Evolutionary conservation across 1,139 yeast genomes (phyloP).

Genomic region (Barnettozyma hawaiiensis): DNA sequence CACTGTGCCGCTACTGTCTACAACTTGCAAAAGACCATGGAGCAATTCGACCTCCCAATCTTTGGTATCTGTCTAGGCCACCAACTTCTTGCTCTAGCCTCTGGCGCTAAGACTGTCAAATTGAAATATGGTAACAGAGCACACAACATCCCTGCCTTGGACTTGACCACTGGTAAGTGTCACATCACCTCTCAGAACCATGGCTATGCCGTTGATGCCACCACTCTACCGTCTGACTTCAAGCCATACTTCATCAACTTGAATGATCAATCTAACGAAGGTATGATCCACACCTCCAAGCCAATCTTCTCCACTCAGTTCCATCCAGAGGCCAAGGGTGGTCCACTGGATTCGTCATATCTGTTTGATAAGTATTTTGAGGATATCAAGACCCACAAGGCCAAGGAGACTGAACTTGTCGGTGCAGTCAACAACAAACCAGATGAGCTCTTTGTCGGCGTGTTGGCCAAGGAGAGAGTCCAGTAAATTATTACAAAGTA

Average conservation of each 20-base stretch:
- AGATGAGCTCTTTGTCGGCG: conserved; percentile 62
- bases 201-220: conserved; percentile 91
- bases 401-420: conserved; percentile 36
- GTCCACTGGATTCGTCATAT: conserved; percentile 88
- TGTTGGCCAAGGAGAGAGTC: conserved; percentile 83
- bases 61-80: conserved; percentile 98
- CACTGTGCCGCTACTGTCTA: conserved; percentile 80
- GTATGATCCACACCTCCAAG: conserved; percentile 80
- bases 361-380: conserved; percentile 85
- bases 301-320: conserved; percentile 96
- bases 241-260: conserved; percentile 83
- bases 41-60: conserved; percentile 66
- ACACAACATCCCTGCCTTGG: conserved; percentile 94
- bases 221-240: conserved; percentile 72
- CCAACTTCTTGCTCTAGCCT: conserved; percentile 88
- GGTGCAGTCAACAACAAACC: conserved; percentile 45
- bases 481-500: conserved; percentile 15
- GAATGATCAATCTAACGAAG: conserved; percentile 95
- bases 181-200: conserved; percentile 98
- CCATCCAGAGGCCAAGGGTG: conserved; percentile 99
- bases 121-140: conserved; percentile 98
- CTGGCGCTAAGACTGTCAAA: conserved; percentile 89
- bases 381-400: conserved; percentile 57
- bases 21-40: conserved; percentile 68
- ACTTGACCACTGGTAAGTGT: conserved; percentile 82